A percentile compares a stretch with the other conserved stretches of the same genome.
phyloP scores from a whole-genome alignment of 345 rosid genomes.

The Lepidium africanum region DNA sequence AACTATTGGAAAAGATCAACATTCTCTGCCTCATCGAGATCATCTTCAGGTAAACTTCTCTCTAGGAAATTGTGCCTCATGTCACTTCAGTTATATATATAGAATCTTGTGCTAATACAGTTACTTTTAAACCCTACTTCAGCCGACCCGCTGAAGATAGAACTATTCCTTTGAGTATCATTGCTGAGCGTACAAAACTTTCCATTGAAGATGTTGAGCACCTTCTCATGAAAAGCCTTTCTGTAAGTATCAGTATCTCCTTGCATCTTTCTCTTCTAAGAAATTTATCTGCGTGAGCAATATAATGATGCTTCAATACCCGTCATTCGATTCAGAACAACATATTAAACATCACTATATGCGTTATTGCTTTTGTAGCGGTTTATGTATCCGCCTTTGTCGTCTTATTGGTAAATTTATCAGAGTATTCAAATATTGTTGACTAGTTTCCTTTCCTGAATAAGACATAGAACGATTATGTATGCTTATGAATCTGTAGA shows the following conservation, averaged over 20 bases:
- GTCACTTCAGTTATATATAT: background rate
- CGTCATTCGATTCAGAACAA: background rate
- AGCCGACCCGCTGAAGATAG: constrained; percentile 99
- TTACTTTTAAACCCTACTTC: constrained; percentile 9
- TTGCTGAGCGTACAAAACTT: constrained; percentile 89
- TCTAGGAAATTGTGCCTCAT: background rate
- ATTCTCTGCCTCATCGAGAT: constrained; percentile 97
- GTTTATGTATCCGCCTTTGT: background rate
- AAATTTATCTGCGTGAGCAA: background rate
- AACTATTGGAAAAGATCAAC: constrained; percentile 90
- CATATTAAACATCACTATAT: background rate
- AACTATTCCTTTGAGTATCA: constrained; percentile 73
- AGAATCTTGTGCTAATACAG: background rate
- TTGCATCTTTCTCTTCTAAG: background rate
- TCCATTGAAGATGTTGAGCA: constrained; percentile 86
- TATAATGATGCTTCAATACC: background rate
- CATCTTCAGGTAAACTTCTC: constrained; percentile 67
- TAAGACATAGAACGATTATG: background rate
- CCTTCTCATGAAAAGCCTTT: constrained; percentile 95
- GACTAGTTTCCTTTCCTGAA: background rate
- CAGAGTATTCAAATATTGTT: background rate
- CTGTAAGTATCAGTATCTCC: constrained; percentile 57
- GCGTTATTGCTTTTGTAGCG: background rate
- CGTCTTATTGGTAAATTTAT: background rate
- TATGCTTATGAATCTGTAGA: background rate